These are phyloP conservation scores for Phialophora chinensis DNA, from an alignment of 2,329 filamentous ascomycete species.

Conservation along the genomic window DNA sequence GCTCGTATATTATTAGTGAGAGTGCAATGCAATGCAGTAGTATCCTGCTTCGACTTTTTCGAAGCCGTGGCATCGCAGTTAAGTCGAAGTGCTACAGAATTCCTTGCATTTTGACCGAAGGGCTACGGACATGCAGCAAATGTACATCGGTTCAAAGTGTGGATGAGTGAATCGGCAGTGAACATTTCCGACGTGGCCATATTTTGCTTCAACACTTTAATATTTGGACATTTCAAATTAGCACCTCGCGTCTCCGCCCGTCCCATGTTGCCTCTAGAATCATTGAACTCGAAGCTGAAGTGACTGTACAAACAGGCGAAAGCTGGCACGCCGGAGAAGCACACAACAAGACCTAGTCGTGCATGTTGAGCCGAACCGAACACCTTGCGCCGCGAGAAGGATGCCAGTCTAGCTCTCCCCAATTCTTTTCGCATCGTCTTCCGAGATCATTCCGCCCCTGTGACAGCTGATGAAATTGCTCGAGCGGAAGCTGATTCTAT, in stretches of 20 bases:
- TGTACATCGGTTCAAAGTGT: background rate
- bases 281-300: background rate
- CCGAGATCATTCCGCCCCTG: background rate
- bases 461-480: background rate
- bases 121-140: background rate
- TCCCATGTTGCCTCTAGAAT: slow-evolving; percentile 7
- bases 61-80: too few species aligned
- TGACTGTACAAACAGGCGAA: slow-evolving; percentile 10
- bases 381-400: background rate
- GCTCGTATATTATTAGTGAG: too few species aligned
- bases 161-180: background rate
- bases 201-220: background rate
- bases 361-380: background rate
- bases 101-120: background rate
- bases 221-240: background rate
- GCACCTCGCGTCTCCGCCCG: background rate
- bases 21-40: too few species aligned
- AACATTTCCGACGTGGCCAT: background rate
- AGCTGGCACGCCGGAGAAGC: background rate
- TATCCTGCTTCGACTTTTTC: too few species aligned
- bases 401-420: background rate
- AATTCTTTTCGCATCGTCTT: background rate
- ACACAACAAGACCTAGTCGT: background rate
- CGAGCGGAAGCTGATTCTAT: background rate
- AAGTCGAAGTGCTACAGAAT: background rate